Conservation (phyloP, 176 grass and related monocot species). For the Rhynchospora pubera region DNA sequence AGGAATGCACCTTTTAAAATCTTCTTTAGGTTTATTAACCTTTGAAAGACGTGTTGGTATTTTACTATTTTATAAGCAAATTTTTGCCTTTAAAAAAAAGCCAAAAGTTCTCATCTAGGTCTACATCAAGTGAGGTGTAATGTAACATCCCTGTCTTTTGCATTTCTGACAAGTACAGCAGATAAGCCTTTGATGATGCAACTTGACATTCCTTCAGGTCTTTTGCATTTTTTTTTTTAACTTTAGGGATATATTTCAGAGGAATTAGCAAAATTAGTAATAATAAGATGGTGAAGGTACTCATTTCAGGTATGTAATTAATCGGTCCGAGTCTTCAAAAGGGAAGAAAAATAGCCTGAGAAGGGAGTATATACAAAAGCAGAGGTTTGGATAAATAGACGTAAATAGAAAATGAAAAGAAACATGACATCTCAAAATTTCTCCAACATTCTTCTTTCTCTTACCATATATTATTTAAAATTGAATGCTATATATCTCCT, state of each 20-base stretch:
- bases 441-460: constrained; percentile 22
- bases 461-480: constrained; percentile 34
- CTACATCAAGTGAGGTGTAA: constrained; percentile 60
- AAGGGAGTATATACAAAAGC: background rate
- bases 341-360: no score
- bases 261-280: background rate
- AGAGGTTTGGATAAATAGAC: background rate
- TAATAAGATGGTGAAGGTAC: background rate
- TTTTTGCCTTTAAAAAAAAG: constrained; percentile 3
- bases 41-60: background rate
- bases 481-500: constrained; percentile 28
- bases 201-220: no score
- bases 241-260: background rate
- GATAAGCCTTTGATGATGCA: constrained; percentile 10
- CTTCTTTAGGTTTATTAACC: constrained; percentile 11
- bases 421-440: background rate
- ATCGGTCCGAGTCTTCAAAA: no score
- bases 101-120: constrained; percentile 37
- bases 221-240: no score
- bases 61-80: constrained; percentile 11
- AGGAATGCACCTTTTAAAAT: constrained; percentile 4
- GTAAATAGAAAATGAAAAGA: background rate
- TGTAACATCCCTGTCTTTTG: constrained; percentile 34
- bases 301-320: no score
- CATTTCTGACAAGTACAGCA: background rate